Base-by-base conservation (phyloP, 1,284 basidiomycete species). In the Cutaneotrichosporon dermatis region DNA sequence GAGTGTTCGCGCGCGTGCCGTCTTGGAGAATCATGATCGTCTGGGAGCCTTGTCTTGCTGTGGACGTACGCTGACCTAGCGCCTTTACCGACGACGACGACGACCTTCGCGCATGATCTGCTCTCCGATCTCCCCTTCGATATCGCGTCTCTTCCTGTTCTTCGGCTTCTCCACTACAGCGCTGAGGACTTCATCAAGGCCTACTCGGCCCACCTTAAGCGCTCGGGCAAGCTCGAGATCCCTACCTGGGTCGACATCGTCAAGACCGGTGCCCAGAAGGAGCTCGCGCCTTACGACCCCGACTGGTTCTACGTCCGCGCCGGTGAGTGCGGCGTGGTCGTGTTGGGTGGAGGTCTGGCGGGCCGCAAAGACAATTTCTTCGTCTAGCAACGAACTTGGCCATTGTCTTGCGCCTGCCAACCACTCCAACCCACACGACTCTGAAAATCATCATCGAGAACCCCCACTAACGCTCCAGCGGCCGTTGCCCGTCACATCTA, bases 271-370 rank as follows among this genome's bases (percentile, higher is more conserved):
- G 82, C 89, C 66, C 95, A 85, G 86, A 99, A 98, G 83, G 95
- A 99, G 83, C 91, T 95, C 67, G 94, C 94, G 57, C 95, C 95
- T 60, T 98, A 98, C 82, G 93, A 99, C 82, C 90, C 92, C 55
- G 96, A 99, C 82, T 99, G 95, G 95, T 99, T 88, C 86, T 99
- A 99, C 83, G 85, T 96, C 77, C 92, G 95, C 73, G 90, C 94
- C 80, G 93, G 93, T 94, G 55, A 60, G 61, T 53, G 25, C 25
- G 50, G 8, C 10, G n/a, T 15, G 2, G 12, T 2, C 13, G 51
- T 6, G 9, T 13, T 16, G 39, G 39, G 37, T 5, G 37, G 25
- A 48, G 9, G 8, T 11, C 9, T 40, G 39, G 9, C 39, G 9
- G 39, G 39, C 12, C 9, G 39, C 39, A 8, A 40, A 40, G 46